These are phyloP conservation scores for Madurella fahalii DNA, from an alignment of 2,329 filamentous ascomycete genomes.

Conservation along the genomic window DNA sequence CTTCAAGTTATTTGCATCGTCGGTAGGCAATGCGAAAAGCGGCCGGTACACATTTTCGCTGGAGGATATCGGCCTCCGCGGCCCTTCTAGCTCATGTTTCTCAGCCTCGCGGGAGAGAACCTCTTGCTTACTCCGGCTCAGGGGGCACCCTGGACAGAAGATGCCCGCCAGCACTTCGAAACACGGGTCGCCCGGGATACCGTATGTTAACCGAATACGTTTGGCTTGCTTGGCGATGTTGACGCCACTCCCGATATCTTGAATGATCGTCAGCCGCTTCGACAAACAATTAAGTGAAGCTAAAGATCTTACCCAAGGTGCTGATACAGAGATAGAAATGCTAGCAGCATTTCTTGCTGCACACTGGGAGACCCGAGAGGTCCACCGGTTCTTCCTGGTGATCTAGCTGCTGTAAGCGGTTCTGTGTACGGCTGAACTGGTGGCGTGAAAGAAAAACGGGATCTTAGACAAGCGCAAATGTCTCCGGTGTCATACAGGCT, in stretches of 20 bases:
- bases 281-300: neutral
- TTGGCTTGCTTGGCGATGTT: conserved; percentile 17
- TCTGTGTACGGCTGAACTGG: conserved; percentile 19
- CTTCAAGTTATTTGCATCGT: conserved; percentile 14
- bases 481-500: conserved; percentile 19
- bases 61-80: conserved; percentile 9
- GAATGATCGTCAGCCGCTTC: neutral
- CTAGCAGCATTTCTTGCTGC: conserved; percentile 18
- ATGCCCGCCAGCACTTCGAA: conserved; percentile 20
- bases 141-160: conserved; percentile 22
- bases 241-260: conserved; percentile 23
- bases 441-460: conserved; percentile 20
- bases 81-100: conserved; percentile 1
- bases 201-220: conserved; percentile 19
- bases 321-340: conserved; percentile 14
- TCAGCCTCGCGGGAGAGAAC: conserved; percentile 18
- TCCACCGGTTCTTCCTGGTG: conserved; percentile 15
- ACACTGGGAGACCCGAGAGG: conserved; percentile 16
- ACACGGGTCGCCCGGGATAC: conserved; percentile 17
- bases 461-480: conserved; percentile 13
- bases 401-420: conserved; percentile 17
- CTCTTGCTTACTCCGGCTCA: conserved; percentile 22
- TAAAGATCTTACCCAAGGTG: conserved; percentile 10
- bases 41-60: conserved; percentile 6
- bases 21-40: neutral